Evolutionary conservation across 2,329 filamentous ascomycete genomes (phyloP), one percentile per base, ranked within the genome.

Genomic region (Blastomyces gilchristii): DNA sequence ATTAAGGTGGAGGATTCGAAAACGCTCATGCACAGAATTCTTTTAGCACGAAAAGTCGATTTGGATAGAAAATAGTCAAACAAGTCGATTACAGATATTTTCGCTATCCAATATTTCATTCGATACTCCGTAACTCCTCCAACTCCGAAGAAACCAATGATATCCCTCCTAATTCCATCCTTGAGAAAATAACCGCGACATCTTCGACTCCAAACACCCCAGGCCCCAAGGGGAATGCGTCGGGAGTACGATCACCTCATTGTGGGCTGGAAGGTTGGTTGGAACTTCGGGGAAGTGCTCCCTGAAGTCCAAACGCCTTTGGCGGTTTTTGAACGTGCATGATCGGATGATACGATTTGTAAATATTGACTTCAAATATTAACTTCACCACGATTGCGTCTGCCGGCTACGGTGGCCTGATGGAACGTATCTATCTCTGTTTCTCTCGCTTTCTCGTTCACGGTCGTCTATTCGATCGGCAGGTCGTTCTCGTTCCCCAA

Each of bases 401-500:
- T 53, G 62, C 61, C 65, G 56, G 43, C 61, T 60, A 22, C 61
- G 63, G 22, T 65, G 66, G 41, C 66, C 65, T 57, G 61, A 63
- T 28, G 60, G 58, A 31, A 37, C 41, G 16, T 49, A 59, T 59
- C 41, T 49, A 11, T 50, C 59, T 16, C 63, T 61, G 4, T 62
- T 34, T 14, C 60, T 39, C 9, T 62, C 52, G 14, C 39, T 34
- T 58, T 62, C 60, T 58, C 50, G 58, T 58, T 66, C 65, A 28
- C 63, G 59, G 18, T 39, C 25, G 12, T 47, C 31, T 6, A 22
- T 59, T 59, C 58, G 58, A 22, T 64, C 63, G 18, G 65, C 60
- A 16, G 61, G 62, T n/a, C 62, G 65, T 8, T 67, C 65, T 18
- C 64, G 64, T 16, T 62, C 58, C 65, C 59, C 71, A 37, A 79